Base-by-base conservation (phyloP, 2,329 filamentous ascomycete species). In the Microcera coccophila region DNA sequence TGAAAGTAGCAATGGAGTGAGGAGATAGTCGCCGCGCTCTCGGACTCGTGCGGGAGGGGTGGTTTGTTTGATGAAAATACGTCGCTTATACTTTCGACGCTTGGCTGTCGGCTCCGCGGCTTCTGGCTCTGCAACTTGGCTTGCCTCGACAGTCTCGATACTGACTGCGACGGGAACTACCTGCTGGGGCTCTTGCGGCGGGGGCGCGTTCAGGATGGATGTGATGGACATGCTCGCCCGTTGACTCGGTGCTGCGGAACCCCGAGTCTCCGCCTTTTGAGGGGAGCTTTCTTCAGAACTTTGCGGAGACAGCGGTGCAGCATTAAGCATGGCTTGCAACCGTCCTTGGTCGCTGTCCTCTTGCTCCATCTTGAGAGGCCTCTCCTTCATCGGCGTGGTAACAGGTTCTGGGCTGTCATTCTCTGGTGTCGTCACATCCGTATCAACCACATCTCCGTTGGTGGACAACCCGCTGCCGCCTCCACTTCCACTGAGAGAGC, bases 1-100 rank as follows among this genome's bases (percentile, higher is more conserved):
- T 0, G 82, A 81, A 1, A 96, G 79, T 1, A 96, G 75, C 11
- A 84, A 73, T 1, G 82, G 76, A 0, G 89, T 95, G 16, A 91
- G 80, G 21, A 87, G 84, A 66, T 97, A 97, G 65, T 93, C 87
- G 1, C 87, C 85, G 0, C 84, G 84, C 0, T 72, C 68, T 22
- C 87, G 82, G 9, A 62, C 38, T 10, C 59, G 59, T 1, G 62
- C 55, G 7, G 62, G 64, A 18, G 61, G 62, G 12, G 59, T 63
- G 3, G 54, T 48, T 37, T 66, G 57, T 46, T 66, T 67, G 45
- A 62, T 55, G 26, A 60, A 65, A 8, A 60, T 58, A 9, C 60
- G 56, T 4, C 58, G 59, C 45, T 65, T 61, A 19, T 62, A 63
- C 41, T 67, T 72, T 26, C 59, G 55, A 14, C 59, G 62, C 47